Evolutionary conservation across 495 filamentous ascomycete genomes (phyloP), one percentile per base, ranked within the genome.

Genomic region (Talaromyces nanjingensis): DNA sequence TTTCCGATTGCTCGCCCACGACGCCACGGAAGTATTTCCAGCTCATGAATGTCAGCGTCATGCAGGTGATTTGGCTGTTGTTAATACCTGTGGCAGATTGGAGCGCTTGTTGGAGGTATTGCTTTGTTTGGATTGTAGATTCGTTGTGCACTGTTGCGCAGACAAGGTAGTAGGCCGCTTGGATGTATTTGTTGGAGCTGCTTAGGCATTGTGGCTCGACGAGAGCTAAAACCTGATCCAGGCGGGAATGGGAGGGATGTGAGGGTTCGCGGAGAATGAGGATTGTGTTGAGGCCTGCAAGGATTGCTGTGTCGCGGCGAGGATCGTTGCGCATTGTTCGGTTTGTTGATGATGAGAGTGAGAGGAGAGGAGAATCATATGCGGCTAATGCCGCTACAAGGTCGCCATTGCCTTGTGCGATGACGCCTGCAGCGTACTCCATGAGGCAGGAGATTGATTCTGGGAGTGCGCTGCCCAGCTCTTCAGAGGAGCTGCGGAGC

Each of bases 1-100:
- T 97, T 66, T 96, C 86, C 2, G 93, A 90, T 75, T 98, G 93
- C 63, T 92, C 91, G 39, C 91, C 91, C 2, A 97, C 85, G 12
- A 93, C 89, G 33, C 88, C 89, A 27, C 85, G 82, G 77, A 97
- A 98, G 72, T 98, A 92, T 54, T 86, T 84, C 72, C 79, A 84
- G 67, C 89, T 88, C 91, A 98, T 93, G 67, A 96, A 86, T 65
- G 84, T 91, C 47, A 99, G 80, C 4, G 88, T 85, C 65, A 97
- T 91, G 65, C 86, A 89, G 8, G 91, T 82, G 63, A 92, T 88
- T 61, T 94, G 93, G 56, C 74, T 79, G 68, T 91, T 89, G 58
- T 74, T 70, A 33, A 84, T 79, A 8, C 75, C 69, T 5, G 84
- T 83, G 33, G 87, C 82, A 3, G 80, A 76, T 52, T 83, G 75